A percentile compares a stretch with the other conserved stretches of the same genome.
Evolutionary conservation across 306 rosid genomes (phyloP).

Genomic region (Comarum palustre): DNA sequence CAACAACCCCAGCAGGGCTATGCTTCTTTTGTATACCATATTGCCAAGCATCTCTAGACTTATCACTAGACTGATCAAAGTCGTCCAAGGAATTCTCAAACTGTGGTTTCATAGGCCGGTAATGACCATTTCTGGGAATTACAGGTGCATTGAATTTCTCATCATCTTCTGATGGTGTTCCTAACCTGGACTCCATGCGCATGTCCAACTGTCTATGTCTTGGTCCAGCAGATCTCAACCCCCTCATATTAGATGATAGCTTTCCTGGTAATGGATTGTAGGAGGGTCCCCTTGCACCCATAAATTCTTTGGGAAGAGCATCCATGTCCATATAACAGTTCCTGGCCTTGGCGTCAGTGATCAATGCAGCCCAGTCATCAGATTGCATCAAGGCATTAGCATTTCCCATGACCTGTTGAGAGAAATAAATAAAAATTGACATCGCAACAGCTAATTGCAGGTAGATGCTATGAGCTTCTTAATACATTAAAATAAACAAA

Average conservation of each 20-base stretch:
- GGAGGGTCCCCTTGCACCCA: constrained; percentile 52
- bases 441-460: background rate
- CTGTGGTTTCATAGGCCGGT: constrained; percentile 46
- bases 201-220: constrained; percentile 75
- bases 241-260: constrained; percentile 60
- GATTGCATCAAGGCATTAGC: constrained; percentile 77
- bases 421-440: background rate
- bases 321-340: constrained; percentile 88
- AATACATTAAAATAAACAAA: background rate
- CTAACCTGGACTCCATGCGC: constrained; percentile 69
- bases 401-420: constrained; percentile 93
- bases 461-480: background rate
- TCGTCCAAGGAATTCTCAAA: constrained; percentile 67
- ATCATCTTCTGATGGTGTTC: constrained; percentile 77
- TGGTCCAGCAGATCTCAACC: constrained; percentile 62
- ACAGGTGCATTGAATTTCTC: constrained; percentile 49
- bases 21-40: constrained; percentile 75
- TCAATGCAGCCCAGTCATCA: constrained; percentile 91
- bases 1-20: constrained; percentile 55
- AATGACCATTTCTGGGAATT: constrained; percentile 63
- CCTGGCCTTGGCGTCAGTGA: constrained; percentile 73
- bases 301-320: constrained; percentile 80
- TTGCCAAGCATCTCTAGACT: constrained; percentile 72
- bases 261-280: constrained; percentile 61
- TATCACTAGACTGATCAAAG: constrained; percentile 56